Conservation (phyloP, 2,329 filamentous ascomycete species). For the Colletotrichum lindemuthianum region DNA sequence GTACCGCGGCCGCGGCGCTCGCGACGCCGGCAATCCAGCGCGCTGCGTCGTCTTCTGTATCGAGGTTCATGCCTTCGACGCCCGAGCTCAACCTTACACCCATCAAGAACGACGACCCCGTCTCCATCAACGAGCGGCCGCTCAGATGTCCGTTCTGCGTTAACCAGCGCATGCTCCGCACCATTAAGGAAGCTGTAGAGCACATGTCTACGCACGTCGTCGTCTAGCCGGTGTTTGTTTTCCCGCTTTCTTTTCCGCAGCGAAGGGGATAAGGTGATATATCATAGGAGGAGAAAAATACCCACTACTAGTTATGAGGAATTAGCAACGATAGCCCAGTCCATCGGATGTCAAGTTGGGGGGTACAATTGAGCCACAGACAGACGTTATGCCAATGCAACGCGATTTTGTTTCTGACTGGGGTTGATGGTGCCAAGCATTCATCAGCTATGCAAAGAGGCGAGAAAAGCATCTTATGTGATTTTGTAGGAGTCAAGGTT, state of each 20-base stretch:
- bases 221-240: slow-evolving; percentile 48
- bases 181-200: slow-evolving; percentile 70
- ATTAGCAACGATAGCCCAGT: no score
- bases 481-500: no score
- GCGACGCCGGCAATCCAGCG: slow-evolving; percentile 40
- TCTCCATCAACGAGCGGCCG: slow-evolving; percentile 58
- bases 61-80: slow-evolving; percentile 38
- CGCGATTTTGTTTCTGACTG: no score
- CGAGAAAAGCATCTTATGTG: no score
- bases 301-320: not conserved
- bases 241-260: not conserved
- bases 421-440: no score
- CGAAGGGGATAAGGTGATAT: not conserved
- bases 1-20: slow-evolving; percentile 40
- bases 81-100: slow-evolving; percentile 64
- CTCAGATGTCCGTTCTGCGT: slow-evolving; percentile 70
- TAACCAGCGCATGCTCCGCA: slow-evolving; percentile 69
- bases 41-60: slow-evolving; percentile 31
- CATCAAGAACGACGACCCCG: slow-evolving; percentile 60
- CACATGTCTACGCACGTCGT: slow-evolving; percentile 71
- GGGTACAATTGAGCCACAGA: no score
- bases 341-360: no score
- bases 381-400: no score
- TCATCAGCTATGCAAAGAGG: no score
- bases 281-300: slow-evolving; percentile 7